phyloP scores from a whole-genome alignment of 2,329 filamentous ascomycete genomes.

The Apiospora rasikravindrae region DNA sequence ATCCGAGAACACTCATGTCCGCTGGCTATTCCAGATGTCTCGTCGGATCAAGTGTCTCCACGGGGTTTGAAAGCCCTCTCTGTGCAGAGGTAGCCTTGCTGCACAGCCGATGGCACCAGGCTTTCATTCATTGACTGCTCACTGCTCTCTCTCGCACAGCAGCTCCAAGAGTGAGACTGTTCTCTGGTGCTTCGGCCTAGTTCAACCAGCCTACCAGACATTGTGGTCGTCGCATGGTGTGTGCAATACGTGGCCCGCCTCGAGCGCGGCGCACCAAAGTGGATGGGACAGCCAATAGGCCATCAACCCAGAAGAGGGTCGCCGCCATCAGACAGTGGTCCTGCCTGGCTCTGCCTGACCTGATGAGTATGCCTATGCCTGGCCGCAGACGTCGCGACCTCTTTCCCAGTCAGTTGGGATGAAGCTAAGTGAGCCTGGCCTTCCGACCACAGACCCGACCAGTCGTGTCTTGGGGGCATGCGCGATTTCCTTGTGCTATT shows the following conservation, averaged over 20 bases:
- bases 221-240: neutral
- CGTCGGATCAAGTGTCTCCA: neutral
- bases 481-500: constrained; percentile 10
- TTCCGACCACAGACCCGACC: neutral
- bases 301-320: neutral
- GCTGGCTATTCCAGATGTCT: neutral
- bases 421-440: neutral
- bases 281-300: constrained; percentile 1
- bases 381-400: constrained; percentile 12
- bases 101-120: neutral
- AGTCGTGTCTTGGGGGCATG: constrained; percentile 2
- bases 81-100: neutral
- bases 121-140: neutral
- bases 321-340: neutral
- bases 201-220: neutral
- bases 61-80: neutral
- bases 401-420: constrained; percentile 8
- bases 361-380: neutral
- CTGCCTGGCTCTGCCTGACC: no score
- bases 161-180: neutral
- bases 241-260: constrained; percentile 4
- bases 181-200: neutral
- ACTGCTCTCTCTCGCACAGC: no score
- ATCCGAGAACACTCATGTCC: neutral
- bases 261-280: neutral